phyloP scores from a whole-genome alignment of 805 yeast species.

The Clavispora phyllophila region DNA sequence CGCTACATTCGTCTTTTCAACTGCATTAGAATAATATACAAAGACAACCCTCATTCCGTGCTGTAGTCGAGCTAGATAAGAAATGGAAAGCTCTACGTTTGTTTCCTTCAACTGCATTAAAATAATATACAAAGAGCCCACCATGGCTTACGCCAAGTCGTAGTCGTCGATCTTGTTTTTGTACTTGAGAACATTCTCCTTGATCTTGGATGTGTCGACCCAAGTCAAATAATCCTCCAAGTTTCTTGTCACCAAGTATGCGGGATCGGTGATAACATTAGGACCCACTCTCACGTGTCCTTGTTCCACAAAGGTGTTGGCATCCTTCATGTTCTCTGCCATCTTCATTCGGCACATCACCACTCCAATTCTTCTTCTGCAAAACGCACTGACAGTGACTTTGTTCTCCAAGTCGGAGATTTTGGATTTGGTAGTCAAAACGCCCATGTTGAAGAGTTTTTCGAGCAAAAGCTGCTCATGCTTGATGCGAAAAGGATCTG shows the following conservation, averaged over 20 bases:
- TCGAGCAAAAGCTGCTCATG: slow-evolving; percentile 87
- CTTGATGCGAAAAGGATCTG: slow-evolving; percentile 80
- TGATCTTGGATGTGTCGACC: slow-evolving; percentile 96
- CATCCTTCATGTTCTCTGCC: slow-evolving; percentile 87
- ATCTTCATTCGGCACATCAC: slow-evolving; percentile 91
- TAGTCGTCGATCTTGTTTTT: slow-evolving; percentile 66
- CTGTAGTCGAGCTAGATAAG: too few relatives aligned
- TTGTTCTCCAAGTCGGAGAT: slow-evolving; percentile 89
- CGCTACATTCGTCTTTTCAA: background rate
- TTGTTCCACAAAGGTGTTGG: slow-evolving; percentile 88
- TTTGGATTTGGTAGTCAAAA: slow-evolving; percentile 81
- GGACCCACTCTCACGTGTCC: slow-evolving; percentile 99
- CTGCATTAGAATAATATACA: background rate
- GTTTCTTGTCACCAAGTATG: slow-evolving; percentile 85
- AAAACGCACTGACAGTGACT: slow-evolving; percentile 85
- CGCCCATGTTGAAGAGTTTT: slow-evolving; percentile 84
- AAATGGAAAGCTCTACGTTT: background rate
- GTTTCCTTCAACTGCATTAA: background rate
- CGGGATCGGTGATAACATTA: slow-evolving; percentile 91
- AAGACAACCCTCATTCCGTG: too few relatives aligned
- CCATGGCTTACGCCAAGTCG: slow-evolving; percentile 37
- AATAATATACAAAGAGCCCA: slow-evolving; percentile 1
- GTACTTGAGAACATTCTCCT: slow-evolving; percentile 80
- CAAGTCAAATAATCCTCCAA: slow-evolving; percentile 97
- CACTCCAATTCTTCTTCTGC: slow-evolving; percentile 89